A percentile compares a stretch with the other conserved stretches of the same genome.
phyloP scores from a whole-genome alignment of 345 rosid genomes.

The Syzygium grande region DNA sequence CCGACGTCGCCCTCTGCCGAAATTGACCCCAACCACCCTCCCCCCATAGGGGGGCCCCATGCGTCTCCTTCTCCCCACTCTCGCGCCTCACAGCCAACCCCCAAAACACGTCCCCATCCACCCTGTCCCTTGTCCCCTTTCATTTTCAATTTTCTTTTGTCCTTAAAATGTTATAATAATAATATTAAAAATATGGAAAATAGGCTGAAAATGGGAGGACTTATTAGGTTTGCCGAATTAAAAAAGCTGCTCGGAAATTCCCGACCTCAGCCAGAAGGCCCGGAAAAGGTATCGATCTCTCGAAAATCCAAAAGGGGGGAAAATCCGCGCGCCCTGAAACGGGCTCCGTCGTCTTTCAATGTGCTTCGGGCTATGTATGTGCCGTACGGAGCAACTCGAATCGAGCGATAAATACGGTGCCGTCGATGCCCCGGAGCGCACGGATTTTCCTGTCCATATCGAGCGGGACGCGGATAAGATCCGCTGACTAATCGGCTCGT shows the following conservation, averaged over 20 bases:
- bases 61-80: neutral
- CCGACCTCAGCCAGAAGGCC: neutral
- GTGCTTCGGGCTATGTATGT: neutral
- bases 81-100: neutral
- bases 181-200: neutral
- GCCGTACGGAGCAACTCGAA: neutral
- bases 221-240: neutral
- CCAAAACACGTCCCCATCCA: neutral
- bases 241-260: neutral
- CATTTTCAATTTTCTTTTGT: neutral
- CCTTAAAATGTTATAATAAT: neutral
- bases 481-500: neutral
- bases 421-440: rapidly evolving
- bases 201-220: neutral
- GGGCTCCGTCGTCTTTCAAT: neutral
- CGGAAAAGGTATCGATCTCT: neutral
- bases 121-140: neutral
- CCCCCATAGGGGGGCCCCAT: neutral
- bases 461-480: rapidly evolving
- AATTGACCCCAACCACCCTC: neutral
- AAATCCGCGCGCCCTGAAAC: neutral
- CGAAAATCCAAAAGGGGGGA: neutral
- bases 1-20: neutral
- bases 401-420: neutral
- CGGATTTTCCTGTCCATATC: rapidly evolving